Evolutionary conservation across 495 filamentous ascomycete species (phyloP), one percentile per base, ranked within the genome.

Genomic region (Podospora comata): DNA sequence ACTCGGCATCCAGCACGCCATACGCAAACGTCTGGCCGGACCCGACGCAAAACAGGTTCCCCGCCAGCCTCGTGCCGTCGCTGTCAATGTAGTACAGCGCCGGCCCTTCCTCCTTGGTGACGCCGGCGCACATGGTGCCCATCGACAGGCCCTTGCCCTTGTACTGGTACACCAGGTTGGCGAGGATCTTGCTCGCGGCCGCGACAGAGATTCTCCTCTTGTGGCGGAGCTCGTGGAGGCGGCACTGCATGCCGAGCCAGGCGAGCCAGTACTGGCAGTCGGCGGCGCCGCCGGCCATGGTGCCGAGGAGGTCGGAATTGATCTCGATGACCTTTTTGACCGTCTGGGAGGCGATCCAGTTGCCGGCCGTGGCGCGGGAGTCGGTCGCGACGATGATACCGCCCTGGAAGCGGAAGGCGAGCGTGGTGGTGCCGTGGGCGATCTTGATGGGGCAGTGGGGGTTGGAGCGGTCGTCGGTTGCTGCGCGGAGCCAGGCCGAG

Each of bases 211-310:
- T 99, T 73, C 95, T 92, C 77, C 93, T 94, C 84, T 98, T 98
- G 86, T 98, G 95, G 68, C 95, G 92, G 73, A 99, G 94, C 84
- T 99, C 95, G 81, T 98, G 95, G 69, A 99, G 90, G 62, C 95
- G 94, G 82, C 95, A 99, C 84, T 98, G 93, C 89, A 98, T 96
- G 68, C 95, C 95, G 71, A 99, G 86, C 85, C 97, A 99, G 76
- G 92, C 92, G 72, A 99, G 90, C 95, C 95, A 99, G 85, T 97
- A 98, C 88, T 98, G 95, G 83, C 95, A 99, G 83, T 99, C 95
- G 75, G 95, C 95, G 75, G 95, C 95, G 82, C 96, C 96, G 77
- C 95, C 95, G 68, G 95, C 95, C 95, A 99, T 97, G 68, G 95
- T 99, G 58, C 96, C 95, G 72, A 99, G 80, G 79, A 98, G 86